phyloP scores from a whole-genome alignment of 2,329 filamentous ascomycete genomes.

The Penicillium sp. region DNA sequence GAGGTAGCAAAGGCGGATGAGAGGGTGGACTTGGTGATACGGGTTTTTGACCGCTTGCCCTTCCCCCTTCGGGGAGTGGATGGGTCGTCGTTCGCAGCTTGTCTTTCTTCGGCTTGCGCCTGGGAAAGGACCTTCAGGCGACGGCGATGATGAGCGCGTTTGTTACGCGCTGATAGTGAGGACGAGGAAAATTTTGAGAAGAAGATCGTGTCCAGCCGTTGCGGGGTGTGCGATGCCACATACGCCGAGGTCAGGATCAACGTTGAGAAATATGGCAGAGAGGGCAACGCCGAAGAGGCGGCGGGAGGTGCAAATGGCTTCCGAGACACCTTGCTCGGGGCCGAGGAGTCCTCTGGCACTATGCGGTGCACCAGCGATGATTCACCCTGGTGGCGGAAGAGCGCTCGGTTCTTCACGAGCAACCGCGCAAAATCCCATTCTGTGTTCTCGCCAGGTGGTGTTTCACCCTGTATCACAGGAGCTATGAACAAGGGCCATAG shows the following conservation, averaged over 20 bases:
- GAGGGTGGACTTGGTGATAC: constrained; percentile 43
- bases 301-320: constrained; percentile 23
- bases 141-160: constrained; percentile 44
- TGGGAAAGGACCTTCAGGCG: constrained; percentile 43
- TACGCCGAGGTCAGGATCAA: constrained; percentile 49
- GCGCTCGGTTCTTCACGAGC: constrained; percentile 54
- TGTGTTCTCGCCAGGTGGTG: constrained; percentile 41
- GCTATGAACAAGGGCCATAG: constrained; percentile 84
- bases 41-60: constrained; percentile 37
- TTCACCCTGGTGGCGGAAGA: constrained; percentile 49
- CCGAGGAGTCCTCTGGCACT: constrained; percentile 31
- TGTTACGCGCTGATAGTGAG: constrained; percentile 43
- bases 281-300: constrained; percentile 33
- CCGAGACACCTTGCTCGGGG: constrained; percentile 11
- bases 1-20: constrained; percentile 41
- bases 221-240: constrained; percentile 48
- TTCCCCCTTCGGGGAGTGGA: constrained; percentile 36
- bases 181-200: constrained; percentile 50
- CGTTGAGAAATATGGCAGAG: constrained; percentile 48
- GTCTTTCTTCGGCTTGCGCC: constrained; percentile 36
- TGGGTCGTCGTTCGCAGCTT: constrained; percentile 26
- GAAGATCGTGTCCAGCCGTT: constrained; percentile 49
- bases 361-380: constrained; percentile 43
- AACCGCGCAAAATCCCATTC: constrained; percentile 82
- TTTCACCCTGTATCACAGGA: constrained; percentile 69